Evolutionary conservation across 1,139 yeast genomes (phyloP).

Genomic region (Blastobotrys elegans): DNA sequence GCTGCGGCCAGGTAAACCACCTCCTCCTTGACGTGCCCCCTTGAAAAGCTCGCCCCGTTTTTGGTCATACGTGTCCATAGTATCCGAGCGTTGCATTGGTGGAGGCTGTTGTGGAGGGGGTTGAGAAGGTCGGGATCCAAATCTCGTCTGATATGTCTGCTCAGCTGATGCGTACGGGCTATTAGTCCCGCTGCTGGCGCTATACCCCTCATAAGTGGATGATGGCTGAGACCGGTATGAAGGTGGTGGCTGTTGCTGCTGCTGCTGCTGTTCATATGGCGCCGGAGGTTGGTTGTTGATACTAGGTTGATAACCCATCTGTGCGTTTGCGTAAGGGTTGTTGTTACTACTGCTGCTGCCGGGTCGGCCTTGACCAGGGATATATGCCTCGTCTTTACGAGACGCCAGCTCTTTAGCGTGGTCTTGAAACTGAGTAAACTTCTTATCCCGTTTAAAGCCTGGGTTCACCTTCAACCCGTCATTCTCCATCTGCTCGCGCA

Average conservation of each 20-base stretch:
- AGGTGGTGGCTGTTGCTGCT: conserved; percentile 13
- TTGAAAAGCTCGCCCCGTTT: conserved; percentile 30
- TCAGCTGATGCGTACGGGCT: conserved; percentile 29
- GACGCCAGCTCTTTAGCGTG: conserved; percentile 29
- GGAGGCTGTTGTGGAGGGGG: conserved; percentile 7
- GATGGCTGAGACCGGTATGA: conserved; percentile 13
- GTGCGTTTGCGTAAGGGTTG: conserved; percentile 39
- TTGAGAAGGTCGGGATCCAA: conserved; percentile 18
- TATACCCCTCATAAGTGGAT: not conserved
- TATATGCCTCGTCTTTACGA: conserved; percentile 10
- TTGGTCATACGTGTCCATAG: conserved; percentile 20
- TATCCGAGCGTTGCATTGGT: conserved; percentile 17
- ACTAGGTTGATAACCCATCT: conserved; percentile 14
- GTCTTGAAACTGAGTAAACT: conserved; percentile 34
- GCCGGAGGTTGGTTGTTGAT: conserved; percentile 1
- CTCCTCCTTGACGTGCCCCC: conserved; percentile 19
- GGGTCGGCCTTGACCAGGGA: conserved; percentile 9
- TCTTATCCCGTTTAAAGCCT: conserved; percentile 29
- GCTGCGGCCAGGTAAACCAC: conserved; percentile 16
- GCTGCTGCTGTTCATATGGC: too few species aligned
- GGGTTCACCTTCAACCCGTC: conserved; percentile 27
- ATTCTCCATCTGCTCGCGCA: conserved; percentile 28
- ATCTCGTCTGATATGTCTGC: conserved; percentile 23
- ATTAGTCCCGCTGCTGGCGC: not conserved
- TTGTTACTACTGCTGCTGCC: conserved; percentile 29